These are phyloP conservation scores for Rhizopogon rudus DNA, from an alignment of 768 basidiomycete genomes.

Conservation along the genomic window DNA sequence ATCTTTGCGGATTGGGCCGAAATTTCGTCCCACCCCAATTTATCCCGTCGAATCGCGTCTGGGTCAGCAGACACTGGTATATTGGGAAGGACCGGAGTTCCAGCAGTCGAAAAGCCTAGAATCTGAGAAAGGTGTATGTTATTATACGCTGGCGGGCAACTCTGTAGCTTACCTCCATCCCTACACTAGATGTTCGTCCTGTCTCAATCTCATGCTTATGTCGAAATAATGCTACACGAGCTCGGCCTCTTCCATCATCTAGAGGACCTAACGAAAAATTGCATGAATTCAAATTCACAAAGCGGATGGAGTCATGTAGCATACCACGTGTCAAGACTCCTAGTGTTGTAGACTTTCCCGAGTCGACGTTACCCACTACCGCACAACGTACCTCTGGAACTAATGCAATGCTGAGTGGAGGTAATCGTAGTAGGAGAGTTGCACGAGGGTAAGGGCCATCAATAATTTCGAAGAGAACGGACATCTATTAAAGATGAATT, in stretches of 20 bases:
- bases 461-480: constrained; percentile 43
- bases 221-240: constrained; percentile 85
- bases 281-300: not conserved
- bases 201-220: constrained; percentile 98
- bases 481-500: constrained; percentile 36
- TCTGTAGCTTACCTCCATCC: constrained; percentile 77
- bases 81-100: constrained; percentile 74
- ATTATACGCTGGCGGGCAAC: not conserved
- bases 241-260: constrained; percentile 78
- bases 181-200: constrained; percentile 91
- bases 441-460: constrained; percentile 47
- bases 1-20: constrained; percentile 86
- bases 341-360: constrained; percentile 91
- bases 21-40: constrained; percentile 94
- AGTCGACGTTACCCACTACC: constrained; percentile 92
- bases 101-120: constrained; percentile 77
- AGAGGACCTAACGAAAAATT: constrained; percentile 46
- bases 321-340: constrained; percentile 92
- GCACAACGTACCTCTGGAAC: constrained; percentile 95
- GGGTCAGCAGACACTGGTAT: constrained; percentile 49
- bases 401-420: constrained; percentile 66
- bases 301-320: constrained; percentile 13
- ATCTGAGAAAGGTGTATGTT: constrained; percentile 45
- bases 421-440: constrained; percentile 64
- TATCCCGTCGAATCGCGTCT: constrained; percentile 73